Evolutionary conservation across 495 filamentous ascomycete genomes (phyloP), one percentile per base, ranked within the genome.

Genomic region (Podospora fimiseda): DNA sequence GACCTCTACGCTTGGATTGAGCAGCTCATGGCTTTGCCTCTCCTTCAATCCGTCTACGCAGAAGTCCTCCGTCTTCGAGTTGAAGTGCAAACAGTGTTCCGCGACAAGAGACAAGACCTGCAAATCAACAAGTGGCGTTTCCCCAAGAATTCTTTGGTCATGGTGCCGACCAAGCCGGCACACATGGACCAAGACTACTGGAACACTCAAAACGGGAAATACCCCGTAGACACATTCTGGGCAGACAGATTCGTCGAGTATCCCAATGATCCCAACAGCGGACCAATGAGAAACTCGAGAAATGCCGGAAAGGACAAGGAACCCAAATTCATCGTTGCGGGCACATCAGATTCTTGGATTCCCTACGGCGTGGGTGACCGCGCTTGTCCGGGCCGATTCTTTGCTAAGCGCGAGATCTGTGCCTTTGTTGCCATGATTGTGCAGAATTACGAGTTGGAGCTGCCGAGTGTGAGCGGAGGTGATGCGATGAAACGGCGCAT

Each of bases 191-290:
- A 40, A n/a, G 30, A 46, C 2, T 52, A 67, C 45, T 63, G 62
- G 66, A 67, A 65, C 46, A 65, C 62, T 15, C 51, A 55, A 18
- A 45, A 40, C 7, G 51, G 53, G 8, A 19, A 15, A 20, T 49
- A 57, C 37, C 61, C 63, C 3, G 22, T 68, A 13, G 51, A 58
- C 19, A 47, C 43, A 1, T 68, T 68, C 37, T 68, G 65, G 65
- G 60, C 60, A 2, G 65, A 68, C 6, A 23, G 65, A 6, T 68
- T 69, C 46, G 36, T 67, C 9, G 37, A 60, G 19, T 39, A 62
- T 33, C 63, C 59, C 2, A 45, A 53, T 0, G 56, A 62, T 51
- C 52, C 56, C 9, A 30, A 33, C n/a, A 67, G 64, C 43, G 64
- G 61, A 15, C 60, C 60, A 4, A 9, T 57, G 1, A 57, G 46